Evolutionary conservation across 2,329 filamentous ascomycete species (phyloP).

Genomic region (Lachnellula occidentalis): DNA sequence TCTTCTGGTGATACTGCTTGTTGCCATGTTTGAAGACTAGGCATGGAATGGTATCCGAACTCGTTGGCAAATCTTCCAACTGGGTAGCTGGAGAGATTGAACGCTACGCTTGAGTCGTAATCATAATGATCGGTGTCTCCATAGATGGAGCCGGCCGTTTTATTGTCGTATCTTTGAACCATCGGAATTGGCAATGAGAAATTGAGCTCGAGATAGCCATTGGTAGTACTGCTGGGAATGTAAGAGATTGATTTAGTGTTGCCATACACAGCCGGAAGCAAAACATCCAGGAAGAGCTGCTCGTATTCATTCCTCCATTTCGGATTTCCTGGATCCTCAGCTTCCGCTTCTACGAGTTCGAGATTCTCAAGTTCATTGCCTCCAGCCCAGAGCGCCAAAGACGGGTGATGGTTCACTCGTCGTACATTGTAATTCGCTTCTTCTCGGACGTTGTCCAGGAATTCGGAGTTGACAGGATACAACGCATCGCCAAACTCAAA

Average conservation of each 20-base stretch:
- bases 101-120: slow-evolving; percentile 47
- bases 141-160: slow-evolving; percentile 47
- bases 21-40: slow-evolving; percentile 52
- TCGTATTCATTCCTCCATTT: slow-evolving; percentile 44
- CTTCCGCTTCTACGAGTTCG: slow-evolving; percentile 36
- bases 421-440: slow-evolving; percentile 57
- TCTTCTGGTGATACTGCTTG: slow-evolving; percentile 46
- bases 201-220: slow-evolving; percentile 51
- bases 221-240: slow-evolving; percentile 53
- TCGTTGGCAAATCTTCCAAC: slow-evolving; percentile 57
- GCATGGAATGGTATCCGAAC: slow-evolving; percentile 60
- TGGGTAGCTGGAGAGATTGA: slow-evolving; percentile 50
- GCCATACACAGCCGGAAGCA: slow-evolving; percentile 50
- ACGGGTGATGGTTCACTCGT: slow-evolving; percentile 56
- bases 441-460: slow-evolving; percentile 48
- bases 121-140: slow-evolving; percentile 58
- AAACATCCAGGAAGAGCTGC: slow-evolving; percentile 48
- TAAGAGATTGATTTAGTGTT: slow-evolving; percentile 57
- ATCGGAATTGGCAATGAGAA: slow-evolving; percentile 48
- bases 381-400: slow-evolving; percentile 48
- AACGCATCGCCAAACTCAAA: slow-evolving; percentile 57
- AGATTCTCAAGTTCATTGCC: slow-evolving; percentile 57
- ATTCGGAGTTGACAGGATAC: slow-evolving; percentile 49
- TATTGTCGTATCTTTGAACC: slow-evolving; percentile 51
- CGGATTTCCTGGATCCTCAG: slow-evolving; percentile 22